These are phyloP conservation scores for Diplodia seriata DNA, from an alignment of 2,329 filamentous ascomycete species.

Conservation along the genomic window DNA sequence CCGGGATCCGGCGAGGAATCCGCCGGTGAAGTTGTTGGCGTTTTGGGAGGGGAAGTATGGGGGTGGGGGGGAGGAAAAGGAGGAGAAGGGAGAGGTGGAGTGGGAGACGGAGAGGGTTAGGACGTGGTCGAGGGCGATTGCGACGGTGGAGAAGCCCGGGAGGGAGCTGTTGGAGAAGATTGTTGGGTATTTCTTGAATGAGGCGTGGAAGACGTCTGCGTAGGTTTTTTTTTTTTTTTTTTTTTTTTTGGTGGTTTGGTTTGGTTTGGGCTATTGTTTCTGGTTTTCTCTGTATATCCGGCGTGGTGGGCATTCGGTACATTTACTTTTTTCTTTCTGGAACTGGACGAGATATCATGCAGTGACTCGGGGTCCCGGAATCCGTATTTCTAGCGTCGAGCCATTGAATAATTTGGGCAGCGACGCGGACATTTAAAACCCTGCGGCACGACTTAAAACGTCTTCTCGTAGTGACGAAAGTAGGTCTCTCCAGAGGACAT, in stretches of 20 bases:
- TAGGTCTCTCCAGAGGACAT: no score
- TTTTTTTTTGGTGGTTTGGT: no score
- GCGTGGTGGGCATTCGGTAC: no score
- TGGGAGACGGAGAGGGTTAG: conserved; percentile 27
- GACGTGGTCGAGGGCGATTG: conserved; percentile 24
- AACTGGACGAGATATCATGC: no score
- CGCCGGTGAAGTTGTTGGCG: conserved; percentile 42
- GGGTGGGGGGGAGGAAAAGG: conserved; percentile 17
- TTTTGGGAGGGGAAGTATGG: conserved; percentile 44
- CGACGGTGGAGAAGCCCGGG: conserved; percentile 5
- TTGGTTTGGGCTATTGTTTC: neutral
- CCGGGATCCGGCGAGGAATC: conserved; percentile 39
- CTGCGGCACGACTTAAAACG: no score
- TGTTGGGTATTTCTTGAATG: conserved; percentile 16
- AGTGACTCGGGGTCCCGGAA: no score
- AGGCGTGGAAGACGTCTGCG: conserved; percentile 23
- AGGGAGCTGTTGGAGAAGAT: conserved; percentile 27
- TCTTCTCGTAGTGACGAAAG: no score
- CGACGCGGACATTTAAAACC: no score
- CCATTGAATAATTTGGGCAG: no score
- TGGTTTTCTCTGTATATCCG: no score
- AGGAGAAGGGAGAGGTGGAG: neutral
- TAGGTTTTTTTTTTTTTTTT: neutral
- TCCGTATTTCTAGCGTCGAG: no score
- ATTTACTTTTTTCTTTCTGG: no score